Base-by-base conservation (phyloP, 495 filamentous ascomycete species). In the Lasiosphaeris hirsuta region DNA sequence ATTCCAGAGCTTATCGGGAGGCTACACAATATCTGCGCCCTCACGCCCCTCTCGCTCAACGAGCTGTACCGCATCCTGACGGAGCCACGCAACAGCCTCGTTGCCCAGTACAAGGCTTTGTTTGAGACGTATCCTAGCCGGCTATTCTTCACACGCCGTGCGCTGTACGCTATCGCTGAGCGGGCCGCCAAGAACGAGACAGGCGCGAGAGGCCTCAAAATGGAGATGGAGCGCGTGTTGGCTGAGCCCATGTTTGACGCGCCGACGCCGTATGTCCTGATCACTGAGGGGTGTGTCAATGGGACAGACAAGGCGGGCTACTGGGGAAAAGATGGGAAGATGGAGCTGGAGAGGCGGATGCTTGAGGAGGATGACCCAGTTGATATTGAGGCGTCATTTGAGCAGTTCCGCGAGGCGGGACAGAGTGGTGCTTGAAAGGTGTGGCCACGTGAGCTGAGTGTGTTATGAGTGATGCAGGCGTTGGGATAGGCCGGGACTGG, bases 1-100 rank as follows among this genome's bases (percentile, higher is more conserved):
- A 97, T 98, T 56, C 94, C 94, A 8, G 94, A 98, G 72, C 81
- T 97, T n/a, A 81, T 83, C 49, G 95, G 94, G 34, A 86, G 94
- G 15, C 86, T 98, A 56, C 93, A 94, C 14, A 87, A 96, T 55
- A 85, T 88, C 54, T 90, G 90, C 41, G 89, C 94, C 0, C 81
- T 98, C 0, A 85, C 89, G 4, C 82, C 94, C 0, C 78, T 98
- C 7, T 86, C 86, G n/a, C 84, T 87, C 49, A 76, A 85, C 11
- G 82, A 92, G 45, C 84, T 98, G 10, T 83, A 90, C 15, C 81
- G 90, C 52, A 94, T 97, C 55, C 83, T 97, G 30, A 97, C 89
- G 7, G 93, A 97, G 68, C 94, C 94, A 9, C 83, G 87, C 51
- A 96, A 97, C 71, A 88, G 85, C 37, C 78, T 98, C 1, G 75